phyloP scores from a whole-genome alignment of 352 stramenopile genomes.

The Globisporangium carolinianum region DNA sequence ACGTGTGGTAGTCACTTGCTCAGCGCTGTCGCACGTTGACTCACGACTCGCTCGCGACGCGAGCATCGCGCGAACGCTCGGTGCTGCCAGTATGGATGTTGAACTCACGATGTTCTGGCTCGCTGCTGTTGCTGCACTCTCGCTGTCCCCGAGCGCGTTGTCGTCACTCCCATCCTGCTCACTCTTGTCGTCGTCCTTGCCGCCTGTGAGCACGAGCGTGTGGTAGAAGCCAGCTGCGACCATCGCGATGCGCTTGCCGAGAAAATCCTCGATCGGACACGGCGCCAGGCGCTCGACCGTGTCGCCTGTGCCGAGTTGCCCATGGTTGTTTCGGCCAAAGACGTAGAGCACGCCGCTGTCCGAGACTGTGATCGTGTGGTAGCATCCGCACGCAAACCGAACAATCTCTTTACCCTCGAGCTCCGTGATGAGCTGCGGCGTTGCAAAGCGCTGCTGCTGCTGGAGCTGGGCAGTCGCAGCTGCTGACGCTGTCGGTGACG shows the following conservation, averaged over 20 bases:
- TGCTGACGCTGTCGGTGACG: constrained; percentile 25
- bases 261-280: constrained; percentile 85
- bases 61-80: constrained; percentile 7
- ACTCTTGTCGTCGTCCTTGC: constrained; percentile 37
- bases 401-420: constrained; percentile 83
- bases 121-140: not conserved
- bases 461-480: constrained; percentile 53
- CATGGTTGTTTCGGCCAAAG: constrained; percentile 93
- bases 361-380: constrained; percentile 85
- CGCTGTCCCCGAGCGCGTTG: not conserved
- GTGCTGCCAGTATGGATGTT: constrained; percentile 7
- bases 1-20: not conserved
- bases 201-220: constrained; percentile 86
- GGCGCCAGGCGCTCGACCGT: constrained; percentile 83
- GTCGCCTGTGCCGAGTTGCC: constrained; percentile 89
- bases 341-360: constrained; percentile 90
- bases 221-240: constrained; percentile 92
- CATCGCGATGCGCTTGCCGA: constrained; percentile 83
- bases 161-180: constrained; percentile 3
- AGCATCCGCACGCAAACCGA: constrained; percentile 86
- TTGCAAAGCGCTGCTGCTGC: constrained; percentile 63
- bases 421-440: constrained; percentile 50
- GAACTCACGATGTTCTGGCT: not conserved
- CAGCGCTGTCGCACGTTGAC: too few relatives aligned
- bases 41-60: not conserved